phyloP scores from a whole-genome alignment of 768 basidiomycete genomes.

The Pluteus cervinus region DNA sequence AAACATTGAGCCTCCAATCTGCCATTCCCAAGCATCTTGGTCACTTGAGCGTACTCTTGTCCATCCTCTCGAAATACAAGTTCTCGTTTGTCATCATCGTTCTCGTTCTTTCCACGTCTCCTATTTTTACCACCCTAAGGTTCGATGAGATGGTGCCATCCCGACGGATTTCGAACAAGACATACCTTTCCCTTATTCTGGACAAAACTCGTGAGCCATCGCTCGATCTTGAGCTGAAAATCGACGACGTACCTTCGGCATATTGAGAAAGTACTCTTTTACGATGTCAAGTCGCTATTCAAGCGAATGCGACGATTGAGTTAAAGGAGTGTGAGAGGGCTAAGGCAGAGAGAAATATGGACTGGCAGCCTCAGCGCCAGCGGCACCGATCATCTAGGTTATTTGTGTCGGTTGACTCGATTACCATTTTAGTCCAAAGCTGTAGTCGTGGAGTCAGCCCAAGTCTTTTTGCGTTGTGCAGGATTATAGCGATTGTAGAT shows the following conservation, averaged over 20 bases:
- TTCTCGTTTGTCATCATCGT: slow-evolving; percentile 98
- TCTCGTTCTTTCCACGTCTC: slow-evolving; percentile 99
- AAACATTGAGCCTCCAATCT: slow-evolving; percentile 95
- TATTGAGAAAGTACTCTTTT: slow-evolving; percentile 8
- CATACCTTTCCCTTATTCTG: slow-evolving; percentile 76
- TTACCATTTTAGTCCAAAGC: too few relatives aligned
- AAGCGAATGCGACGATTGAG: too few relatives aligned
- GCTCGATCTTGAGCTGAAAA: background rate
- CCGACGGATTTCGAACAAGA: background rate
- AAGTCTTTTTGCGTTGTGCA: too few relatives aligned
- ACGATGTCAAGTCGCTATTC: too few relatives aligned
- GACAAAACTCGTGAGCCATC: background rate
- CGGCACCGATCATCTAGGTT: too few relatives aligned
- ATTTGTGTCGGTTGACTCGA: too few relatives aligned
- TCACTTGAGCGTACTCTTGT: slow-evolving; percentile 98
- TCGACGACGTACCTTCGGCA: slow-evolving; percentile 12
- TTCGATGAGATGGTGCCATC: slow-evolving; percentile 1
- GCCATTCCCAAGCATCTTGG: slow-evolving; percentile 98
- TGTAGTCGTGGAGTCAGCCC: too few relatives aligned
- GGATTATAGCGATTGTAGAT: too few relatives aligned
- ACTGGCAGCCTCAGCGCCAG: too few relatives aligned
- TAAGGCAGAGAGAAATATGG: too few relatives aligned
- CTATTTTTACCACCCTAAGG: slow-evolving; percentile 96
- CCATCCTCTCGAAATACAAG: slow-evolving; percentile 98
- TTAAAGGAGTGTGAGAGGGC: too few relatives aligned